Evolutionary conservation across 495 filamentous ascomycete genomes (phyloP).

Genomic region (Jackrogersella multiformis): DNA sequence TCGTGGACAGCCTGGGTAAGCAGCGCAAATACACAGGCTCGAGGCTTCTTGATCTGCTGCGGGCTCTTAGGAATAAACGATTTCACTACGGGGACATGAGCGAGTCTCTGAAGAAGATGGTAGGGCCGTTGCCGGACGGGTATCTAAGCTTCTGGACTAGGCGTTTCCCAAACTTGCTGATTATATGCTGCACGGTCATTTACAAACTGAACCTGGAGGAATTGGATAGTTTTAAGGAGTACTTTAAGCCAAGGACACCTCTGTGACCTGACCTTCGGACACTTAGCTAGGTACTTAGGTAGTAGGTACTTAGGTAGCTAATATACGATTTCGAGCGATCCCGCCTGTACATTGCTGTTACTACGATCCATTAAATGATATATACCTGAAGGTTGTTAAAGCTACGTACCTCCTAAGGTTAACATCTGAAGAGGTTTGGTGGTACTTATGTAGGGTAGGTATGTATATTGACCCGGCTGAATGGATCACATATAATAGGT

Average conservation of each 20-base stretch:
- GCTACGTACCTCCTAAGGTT: too few species aligned
- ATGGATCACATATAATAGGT: background rate
- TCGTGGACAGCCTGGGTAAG: conserved; percentile 87
- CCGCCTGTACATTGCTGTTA: background rate
- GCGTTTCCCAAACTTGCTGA: conserved; percentile 82
- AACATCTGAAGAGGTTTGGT: background rate
- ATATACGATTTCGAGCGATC: too few species aligned
- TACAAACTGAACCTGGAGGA: conserved; percentile 69
- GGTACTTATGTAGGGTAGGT: too few species aligned
- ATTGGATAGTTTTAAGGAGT: conserved; percentile 79
- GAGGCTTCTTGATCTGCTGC: conserved; percentile 83
- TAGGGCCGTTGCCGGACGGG: conserved; percentile 82
- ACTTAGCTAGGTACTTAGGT: background rate
- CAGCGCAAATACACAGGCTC: conserved; percentile 93
- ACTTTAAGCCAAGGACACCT: conserved; percentile 61
- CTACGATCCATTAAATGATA: background rate
- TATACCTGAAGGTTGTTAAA: too few species aligned
- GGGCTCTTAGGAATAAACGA: conserved; percentile 93
- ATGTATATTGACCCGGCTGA: background rate
- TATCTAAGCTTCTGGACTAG: conserved; percentile 88
- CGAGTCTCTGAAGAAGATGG: conserved; percentile 76
- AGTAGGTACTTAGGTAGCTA: background rate
- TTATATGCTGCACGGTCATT: conserved; percentile 80
- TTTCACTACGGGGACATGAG: conserved; percentile 94
- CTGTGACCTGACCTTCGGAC: conserved; percentile 29